Evolutionary conservation across 2,329 filamentous ascomycete species (phyloP).

Genomic region (Trichoderma sp.): DNA sequence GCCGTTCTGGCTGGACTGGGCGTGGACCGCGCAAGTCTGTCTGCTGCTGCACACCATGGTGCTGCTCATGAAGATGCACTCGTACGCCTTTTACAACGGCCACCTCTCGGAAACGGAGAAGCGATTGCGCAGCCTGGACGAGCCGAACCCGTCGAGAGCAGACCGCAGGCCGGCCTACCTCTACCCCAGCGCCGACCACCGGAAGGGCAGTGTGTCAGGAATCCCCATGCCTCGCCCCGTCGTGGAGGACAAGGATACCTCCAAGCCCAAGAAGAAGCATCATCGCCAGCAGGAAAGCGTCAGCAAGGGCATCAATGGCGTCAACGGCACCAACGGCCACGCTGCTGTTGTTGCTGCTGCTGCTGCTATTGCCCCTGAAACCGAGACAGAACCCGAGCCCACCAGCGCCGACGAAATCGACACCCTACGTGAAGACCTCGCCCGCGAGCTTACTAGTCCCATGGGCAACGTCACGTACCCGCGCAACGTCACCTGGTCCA

Average conservation of each 20-base stretch:
- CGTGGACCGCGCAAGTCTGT: constrained; percentile 97
- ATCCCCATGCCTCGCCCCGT: constrained; percentile 27
- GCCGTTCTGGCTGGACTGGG: constrained; percentile 86
- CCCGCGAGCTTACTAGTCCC: constrained; percentile 86
- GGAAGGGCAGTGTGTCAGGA: constrained; percentile 43
- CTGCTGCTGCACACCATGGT: constrained; percentile 88
- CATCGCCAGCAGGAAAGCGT: not conserved
- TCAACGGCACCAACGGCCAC: not conserved
- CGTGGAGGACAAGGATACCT: not conserved
- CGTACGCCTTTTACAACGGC: constrained; percentile 97
- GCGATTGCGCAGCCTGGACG: constrained; percentile 76
- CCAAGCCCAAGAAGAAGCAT: not conserved
- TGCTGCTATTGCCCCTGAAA: not conserved
- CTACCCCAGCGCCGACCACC: constrained; percentile 66
- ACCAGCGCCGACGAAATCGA: constrained; percentile 54
- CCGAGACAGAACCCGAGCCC: not conserved
- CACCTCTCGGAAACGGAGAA: constrained; percentile 87
- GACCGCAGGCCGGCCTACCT: constrained; percentile 71
- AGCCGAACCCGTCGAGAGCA: constrained; percentile 65
- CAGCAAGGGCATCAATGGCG: not conserved
- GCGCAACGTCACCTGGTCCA: constrained; percentile 77
- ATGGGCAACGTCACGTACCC: constrained; percentile 90
- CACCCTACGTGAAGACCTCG: constrained; percentile 80
- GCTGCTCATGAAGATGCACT: constrained; percentile 98
- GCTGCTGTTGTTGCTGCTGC: constrained; percentile 7